phyloP scores from a whole-genome alignment of 495 filamentous ascomycete species.

The Annulohypoxylon stygium region DNA sequence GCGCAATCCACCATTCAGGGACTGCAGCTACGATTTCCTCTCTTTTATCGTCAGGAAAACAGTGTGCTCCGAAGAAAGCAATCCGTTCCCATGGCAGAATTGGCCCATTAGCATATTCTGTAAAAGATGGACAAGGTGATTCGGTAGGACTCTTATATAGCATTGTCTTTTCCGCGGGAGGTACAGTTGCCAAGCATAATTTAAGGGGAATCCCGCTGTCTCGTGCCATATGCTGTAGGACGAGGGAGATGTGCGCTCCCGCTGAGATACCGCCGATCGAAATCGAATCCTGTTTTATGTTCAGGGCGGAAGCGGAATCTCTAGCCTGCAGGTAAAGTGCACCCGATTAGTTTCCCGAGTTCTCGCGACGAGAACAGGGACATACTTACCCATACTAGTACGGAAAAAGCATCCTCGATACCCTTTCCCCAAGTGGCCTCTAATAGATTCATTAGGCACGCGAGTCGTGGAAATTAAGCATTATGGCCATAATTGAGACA shows the following conservation, averaged over 20 bases:
- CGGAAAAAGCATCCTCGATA: slow-evolving; percentile 62
- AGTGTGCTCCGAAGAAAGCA: slow-evolving; percentile 59
- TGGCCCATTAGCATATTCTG: slow-evolving; percentile 59
- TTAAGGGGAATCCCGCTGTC: slow-evolving; percentile 60
- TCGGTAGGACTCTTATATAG: slow-evolving; percentile 57
- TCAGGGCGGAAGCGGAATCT: slow-evolving; percentile 52
- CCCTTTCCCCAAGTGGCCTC: slow-evolving; percentile 62
- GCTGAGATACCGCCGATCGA: slow-evolving; percentile 66
- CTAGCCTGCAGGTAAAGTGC: slow-evolving; percentile 37
- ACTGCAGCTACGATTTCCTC: slow-evolving; percentile 43
- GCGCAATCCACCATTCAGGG: slow-evolving; percentile 57
- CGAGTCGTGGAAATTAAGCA: background rate
- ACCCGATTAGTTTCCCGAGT: slow-evolving; percentile 11
- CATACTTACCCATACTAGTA: slow-evolving; percentile 54
- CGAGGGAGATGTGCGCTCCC: slow-evolving; percentile 60
- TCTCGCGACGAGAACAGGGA: background rate
- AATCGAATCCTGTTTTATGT: slow-evolving; percentile 58
- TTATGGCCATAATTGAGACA: slow-evolving; percentile 5
- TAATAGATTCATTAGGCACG: slow-evolving; percentile 14
- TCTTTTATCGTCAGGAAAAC: slow-evolving; percentile 36
- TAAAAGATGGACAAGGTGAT: slow-evolving; percentile 62
- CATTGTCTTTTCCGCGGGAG: slow-evolving; percentile 56
- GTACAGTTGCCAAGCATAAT: slow-evolving; percentile 58
- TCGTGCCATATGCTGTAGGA: slow-evolving; percentile 64
- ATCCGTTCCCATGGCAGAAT: slow-evolving; percentile 63